Evolutionary conservation across 768 basidiomycete genomes (phyloP), one percentile per base, ranked within the genome.

Genomic region (Tricholoma matsutake): DNA sequence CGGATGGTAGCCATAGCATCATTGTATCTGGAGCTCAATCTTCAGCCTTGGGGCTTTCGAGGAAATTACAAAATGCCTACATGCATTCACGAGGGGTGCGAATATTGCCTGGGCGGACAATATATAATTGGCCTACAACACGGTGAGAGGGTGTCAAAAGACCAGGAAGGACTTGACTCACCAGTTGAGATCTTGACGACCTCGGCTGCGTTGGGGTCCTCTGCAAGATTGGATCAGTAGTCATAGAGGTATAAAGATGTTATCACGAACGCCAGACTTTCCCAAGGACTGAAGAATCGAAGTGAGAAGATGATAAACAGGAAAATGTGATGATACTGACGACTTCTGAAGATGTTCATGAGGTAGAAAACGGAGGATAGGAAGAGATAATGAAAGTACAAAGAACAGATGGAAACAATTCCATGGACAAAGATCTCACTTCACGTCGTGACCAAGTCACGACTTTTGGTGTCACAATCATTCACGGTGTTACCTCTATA

Each of bases 1-100:
- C 97, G 86, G 70, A 99, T 89, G 22, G 96, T 94, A 9, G 91
- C 89, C 79, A 97, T 95, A 5, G 96, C 96, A 66, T 97, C 95
- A 64, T 93, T 94, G 75, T 92, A 98, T 69, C 96, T 98, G 70
- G 13, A 58, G 52, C 28, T 28, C 2, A 56, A 60, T 8, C 63
- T 7, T 51, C 8, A 53, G 29, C 16, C 2, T 2, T 53, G 3
- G n/a, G 8, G 4, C 1, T 18, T 31, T 25, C 29, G 18, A 11
- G 43, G 53, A 45, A 28, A 52, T 54, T 31, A n/a, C 28, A 56
- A 61, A 29, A 32, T 29, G 78, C 93, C 64, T 70, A 97, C 95
- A 98, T 97, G 93, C 96, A 98, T 81, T 98, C 96, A 67, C 96
- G 80, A 20, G 91, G 91, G 20, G 92, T 89, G 61, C 95, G 90